These are phyloP conservation scores for Halteria grandinella DNA, from an alignment of 73 alveolate species.

Conservation along the genomic window DNA sequence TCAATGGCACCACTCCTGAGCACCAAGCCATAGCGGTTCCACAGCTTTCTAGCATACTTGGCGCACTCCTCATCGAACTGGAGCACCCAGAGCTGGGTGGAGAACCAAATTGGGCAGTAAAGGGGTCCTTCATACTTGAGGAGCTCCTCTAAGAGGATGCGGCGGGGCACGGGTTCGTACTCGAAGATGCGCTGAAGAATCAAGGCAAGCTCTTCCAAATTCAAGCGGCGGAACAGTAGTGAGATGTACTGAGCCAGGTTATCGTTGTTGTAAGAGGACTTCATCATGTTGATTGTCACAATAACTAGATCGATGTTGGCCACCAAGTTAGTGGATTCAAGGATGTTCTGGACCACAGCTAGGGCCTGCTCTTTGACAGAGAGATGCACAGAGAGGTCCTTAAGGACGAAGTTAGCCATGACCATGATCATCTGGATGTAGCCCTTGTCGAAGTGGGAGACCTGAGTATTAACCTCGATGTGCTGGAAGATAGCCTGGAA, in stretches of 20 bases:
- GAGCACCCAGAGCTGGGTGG: constrained; percentile 61
- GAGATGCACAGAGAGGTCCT: constrained; percentile 22
- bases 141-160: constrained; percentile 38
- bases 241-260: constrained; percentile 11
- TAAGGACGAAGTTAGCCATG: constrained; percentile 54
- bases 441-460: constrained; percentile 20
- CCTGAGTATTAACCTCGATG: background rate
- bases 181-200: constrained; percentile 58
- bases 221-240: constrained; percentile 17
- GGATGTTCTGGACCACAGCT: constrained; percentile 15
- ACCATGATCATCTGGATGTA: constrained; percentile 32
- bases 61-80: constrained; percentile 55
- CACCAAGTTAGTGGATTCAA: constrained; percentile 21
- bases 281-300: constrained; percentile 64
- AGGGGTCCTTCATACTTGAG: constrained; percentile 23
- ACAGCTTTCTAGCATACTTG: constrained; percentile 37
- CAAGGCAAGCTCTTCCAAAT: constrained; percentile 38
- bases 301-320: constrained; percentile 57
- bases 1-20: constrained; percentile 21
- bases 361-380: constrained; percentile 54
- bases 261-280: constrained; percentile 34
- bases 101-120: constrained; percentile 50
- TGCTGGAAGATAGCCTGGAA: constrained; percentile 38
- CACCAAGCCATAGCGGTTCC: constrained; percentile 60
- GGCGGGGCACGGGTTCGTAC: constrained; percentile 64